Conservation (phyloP, 164 flowering plant genomes). For the Aristolochia fimbriata region DNA sequence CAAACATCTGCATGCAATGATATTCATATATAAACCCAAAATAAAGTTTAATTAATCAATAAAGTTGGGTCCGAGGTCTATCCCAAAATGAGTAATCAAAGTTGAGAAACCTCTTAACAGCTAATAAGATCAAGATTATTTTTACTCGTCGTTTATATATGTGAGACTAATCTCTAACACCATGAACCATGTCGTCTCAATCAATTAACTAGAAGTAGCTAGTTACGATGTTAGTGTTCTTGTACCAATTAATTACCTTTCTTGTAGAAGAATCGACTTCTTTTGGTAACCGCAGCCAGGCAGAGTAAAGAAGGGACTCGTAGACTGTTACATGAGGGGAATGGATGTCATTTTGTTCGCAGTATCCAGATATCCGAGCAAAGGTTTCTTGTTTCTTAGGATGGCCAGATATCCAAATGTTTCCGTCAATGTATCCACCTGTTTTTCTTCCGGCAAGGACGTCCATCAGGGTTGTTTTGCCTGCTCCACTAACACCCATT, state of each 20-base stretch:
- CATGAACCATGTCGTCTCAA: no score
- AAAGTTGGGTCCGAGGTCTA: no score
- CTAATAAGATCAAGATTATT: no score
- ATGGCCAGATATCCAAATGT: constrained; percentile 35
- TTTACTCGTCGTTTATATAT: no score
- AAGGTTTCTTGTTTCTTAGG: constrained; percentile 46
- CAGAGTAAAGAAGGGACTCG: constrained; percentile 43
- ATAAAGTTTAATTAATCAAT: no score
- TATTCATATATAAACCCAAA: no score
- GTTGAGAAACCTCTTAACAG: no score
- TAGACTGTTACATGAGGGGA: constrained; percentile 47
- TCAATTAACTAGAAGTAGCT: no score
- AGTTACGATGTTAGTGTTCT: no score
- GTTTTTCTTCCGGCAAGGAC: constrained; percentile 49
- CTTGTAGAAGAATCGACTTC: constrained; percentile 32
- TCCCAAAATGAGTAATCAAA: no score
- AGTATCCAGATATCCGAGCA: constrained; percentile 46
- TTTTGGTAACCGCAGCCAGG: constrained; percentile 45
- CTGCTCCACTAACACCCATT: constrained; percentile 66
- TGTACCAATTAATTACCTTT: no score
- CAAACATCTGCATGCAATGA: constrained; percentile 44
- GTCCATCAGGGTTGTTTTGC: constrained; percentile 52
- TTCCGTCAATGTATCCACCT: constrained; percentile 40
- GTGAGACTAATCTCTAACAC: no score
- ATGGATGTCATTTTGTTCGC: constrained; percentile 50